Evolutionary conservation across 2,329 filamentous ascomycete genomes (phyloP).

Genomic region (Pseudomassariella vexata): DNA sequence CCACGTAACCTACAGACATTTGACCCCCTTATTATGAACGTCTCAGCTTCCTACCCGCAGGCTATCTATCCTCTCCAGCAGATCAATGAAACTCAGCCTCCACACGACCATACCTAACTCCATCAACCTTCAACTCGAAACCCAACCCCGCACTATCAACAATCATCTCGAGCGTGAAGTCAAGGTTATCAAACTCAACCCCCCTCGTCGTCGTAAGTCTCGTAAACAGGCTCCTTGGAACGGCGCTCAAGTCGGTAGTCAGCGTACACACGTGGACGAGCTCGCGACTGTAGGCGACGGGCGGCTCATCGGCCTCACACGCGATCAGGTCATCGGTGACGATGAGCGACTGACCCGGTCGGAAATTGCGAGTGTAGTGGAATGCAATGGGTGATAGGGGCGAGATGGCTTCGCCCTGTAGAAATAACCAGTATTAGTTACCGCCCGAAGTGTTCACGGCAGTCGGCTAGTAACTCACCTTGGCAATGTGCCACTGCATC

Average conservation of each 20-base stretch:
- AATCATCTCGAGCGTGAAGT: constrained; percentile 79
- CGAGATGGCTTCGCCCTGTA: constrained; percentile 66
- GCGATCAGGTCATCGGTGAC: constrained; percentile 79
- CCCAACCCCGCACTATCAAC: constrained; percentile 71
- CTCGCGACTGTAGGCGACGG: constrained; percentile 51
- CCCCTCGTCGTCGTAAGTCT: constrained; percentile 71
- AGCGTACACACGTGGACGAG: constrained; percentile 72
- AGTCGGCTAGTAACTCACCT: constrained; percentile 41
- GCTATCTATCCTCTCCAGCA: neutral
- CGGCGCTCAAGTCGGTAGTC: constrained; percentile 72
- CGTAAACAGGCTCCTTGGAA: constrained; percentile 69
- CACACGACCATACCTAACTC: constrained; percentile 69
- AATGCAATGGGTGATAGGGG: constrained; percentile 71
- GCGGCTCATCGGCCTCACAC: constrained; percentile 64
- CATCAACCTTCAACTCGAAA: constrained; percentile 76
- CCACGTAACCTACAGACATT: no score
- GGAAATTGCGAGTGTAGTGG: constrained; percentile 82
- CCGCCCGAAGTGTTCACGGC: neutral
- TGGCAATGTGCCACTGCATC: constrained; percentile 82
- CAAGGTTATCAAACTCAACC: constrained; percentile 75
- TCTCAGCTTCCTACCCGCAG: no score
- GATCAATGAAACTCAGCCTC: constrained; percentile 73
- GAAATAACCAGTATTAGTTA: neutral
- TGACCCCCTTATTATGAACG: no score
- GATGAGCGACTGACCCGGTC: constrained; percentile 68